phyloP scores from a whole-genome alignment of 371 early-diverging fungal species.

The Apophysomyces sp. region DNA sequence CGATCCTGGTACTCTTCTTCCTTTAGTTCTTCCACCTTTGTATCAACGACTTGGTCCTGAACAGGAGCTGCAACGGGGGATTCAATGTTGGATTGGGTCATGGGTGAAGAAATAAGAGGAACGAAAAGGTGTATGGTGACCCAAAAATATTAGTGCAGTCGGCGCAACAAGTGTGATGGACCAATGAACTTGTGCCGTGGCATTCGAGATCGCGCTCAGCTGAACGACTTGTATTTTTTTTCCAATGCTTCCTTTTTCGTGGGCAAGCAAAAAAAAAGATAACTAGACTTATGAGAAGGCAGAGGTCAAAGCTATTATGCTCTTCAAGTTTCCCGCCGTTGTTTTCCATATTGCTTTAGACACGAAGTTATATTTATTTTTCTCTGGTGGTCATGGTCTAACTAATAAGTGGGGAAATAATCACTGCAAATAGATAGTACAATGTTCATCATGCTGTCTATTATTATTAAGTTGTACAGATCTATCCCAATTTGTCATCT shows the following conservation, averaged over 20 bases:
- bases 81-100: neutral
- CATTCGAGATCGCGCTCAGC: neutral
- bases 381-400: no score
- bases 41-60: neutral
- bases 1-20: constrained; percentile 48
- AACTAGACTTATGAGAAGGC: no score
- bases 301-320: no score
- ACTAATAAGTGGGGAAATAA: no score
- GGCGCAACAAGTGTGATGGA: constrained; percentile 1
- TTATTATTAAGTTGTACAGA: neutral
- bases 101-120: neutral
- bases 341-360: no score
- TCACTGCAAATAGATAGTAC: no score
- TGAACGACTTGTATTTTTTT: neutral
- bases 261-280: no score
- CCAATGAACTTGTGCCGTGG: neutral
- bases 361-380: no score
- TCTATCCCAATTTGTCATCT: neutral
- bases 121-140: neutral
- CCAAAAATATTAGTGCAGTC: neutral
- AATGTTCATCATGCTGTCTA: neutral
- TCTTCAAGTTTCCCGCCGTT: no score
- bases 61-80: neutral
- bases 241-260: no score
- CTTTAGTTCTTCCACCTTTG: constrained; percentile 3